Conservation (phyloP, 306 rosid species). For the Dalbergia oliveri region DNA sequence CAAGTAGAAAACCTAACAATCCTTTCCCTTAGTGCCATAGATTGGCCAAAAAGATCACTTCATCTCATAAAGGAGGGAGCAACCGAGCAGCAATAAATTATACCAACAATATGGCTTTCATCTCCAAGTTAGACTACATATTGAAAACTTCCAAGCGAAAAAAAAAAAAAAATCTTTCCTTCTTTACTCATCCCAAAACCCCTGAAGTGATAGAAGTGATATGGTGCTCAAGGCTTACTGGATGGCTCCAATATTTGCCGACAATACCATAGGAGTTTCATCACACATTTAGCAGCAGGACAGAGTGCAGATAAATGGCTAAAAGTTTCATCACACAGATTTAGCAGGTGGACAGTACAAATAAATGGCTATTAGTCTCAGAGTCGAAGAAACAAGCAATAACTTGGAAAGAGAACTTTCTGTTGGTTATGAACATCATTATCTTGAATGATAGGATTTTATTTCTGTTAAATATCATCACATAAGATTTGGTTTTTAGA, state of each 20-base stretch:
- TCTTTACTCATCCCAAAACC: not conserved
- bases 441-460: not conserved
- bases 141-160: not conserved
- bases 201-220: not conserved
- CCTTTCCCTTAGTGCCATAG: not conserved
- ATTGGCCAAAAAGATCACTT: not conserved
- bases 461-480: not conserved
- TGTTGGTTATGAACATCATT: not conserved
- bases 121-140: not conserved
- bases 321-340: too few relatives aligned
- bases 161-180: not conserved
- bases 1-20: not conserved
- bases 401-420: not conserved
- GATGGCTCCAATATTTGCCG: not conserved
- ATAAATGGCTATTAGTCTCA: not conserved
- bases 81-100: not conserved
- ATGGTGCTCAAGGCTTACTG: not conserved
- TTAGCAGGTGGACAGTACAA: too few relatives aligned
- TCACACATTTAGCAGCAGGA: not conserved
- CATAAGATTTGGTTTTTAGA: not conserved
- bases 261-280: not conserved
- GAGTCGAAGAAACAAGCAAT: slow-evolving; percentile 7
- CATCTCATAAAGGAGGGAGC: slow-evolving; percentile 13
- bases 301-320: not conserved
- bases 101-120: not conserved